Percentiles rank a stretch among this genome's conserved stretches.
These are phyloP conservation scores for Xylaria longipes DNA, from an alignment of 495 filamentous ascomycete genomes.

Conservation along the genomic window DNA sequence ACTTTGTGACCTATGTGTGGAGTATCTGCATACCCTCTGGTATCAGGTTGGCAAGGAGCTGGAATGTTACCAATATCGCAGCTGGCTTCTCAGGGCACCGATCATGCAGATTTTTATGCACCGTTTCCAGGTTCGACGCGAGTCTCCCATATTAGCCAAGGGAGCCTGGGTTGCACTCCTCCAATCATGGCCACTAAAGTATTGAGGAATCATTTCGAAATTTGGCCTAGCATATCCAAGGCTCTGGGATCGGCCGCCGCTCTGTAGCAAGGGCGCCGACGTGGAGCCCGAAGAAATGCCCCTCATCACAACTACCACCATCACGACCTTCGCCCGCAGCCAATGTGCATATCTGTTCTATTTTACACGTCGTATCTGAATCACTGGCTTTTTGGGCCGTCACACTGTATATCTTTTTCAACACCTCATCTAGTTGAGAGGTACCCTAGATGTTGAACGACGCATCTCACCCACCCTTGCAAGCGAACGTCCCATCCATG, in stretches of 20 bases:
- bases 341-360: slow-evolving; percentile 24
- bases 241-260: slow-evolving; percentile 27
- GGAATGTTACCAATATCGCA: not conserved
- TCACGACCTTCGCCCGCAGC: slow-evolving; percentile 25
- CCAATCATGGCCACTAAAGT: slow-evolving; percentile 1
- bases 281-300: slow-evolving; percentile 25
- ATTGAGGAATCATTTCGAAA: not conserved
- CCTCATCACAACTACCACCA: slow-evolving; percentile 22
- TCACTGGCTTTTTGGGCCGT: slow-evolving; percentile 20
- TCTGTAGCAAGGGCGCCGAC: slow-evolving; percentile 22
- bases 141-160: slow-evolving; percentile 20
- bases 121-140: slow-evolving; percentile 21
- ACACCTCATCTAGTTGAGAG: not conserved
- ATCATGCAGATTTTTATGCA: slow-evolving; percentile 28
- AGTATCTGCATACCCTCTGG: not conserved
- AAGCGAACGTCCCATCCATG: slow-evolving; percentile 13
- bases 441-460: slow-evolving; percentile 11
- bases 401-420: slow-evolving; percentile 13
- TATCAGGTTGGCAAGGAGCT: slow-evolving; percentile 10
- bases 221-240: slow-evolving; percentile 21
- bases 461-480: slow-evolving; percentile 12
- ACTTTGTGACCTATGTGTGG: not conserved
- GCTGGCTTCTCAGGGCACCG: not conserved
- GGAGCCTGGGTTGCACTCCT: not conserved
- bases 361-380: slow-evolving; percentile 19